A percentile compares a stretch with the other conserved stretches of the same genome.
Conservation (phyloP, 495 filamentous ascomycete genomes). For the Talaromyces liani region DNA sequence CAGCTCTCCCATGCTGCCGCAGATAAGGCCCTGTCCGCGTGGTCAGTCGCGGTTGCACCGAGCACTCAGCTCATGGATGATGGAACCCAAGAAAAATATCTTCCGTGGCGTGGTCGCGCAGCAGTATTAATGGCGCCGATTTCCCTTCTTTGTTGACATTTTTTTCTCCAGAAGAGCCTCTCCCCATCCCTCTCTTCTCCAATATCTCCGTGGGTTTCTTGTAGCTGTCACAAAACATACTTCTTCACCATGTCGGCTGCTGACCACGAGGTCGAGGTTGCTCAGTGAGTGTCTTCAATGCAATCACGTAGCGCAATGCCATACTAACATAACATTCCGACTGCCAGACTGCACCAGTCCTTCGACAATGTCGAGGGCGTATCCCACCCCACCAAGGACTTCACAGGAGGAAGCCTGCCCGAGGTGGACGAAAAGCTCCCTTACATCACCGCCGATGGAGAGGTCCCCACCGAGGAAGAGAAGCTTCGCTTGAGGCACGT, state of each 20-base stretch:
- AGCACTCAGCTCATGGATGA: neutral
- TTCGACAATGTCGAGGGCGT: constrained; percentile 22
- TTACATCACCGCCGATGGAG: constrained; percentile 32
- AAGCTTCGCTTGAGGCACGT: constrained; percentile 42
- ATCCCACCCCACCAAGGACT: constrained; percentile 1
- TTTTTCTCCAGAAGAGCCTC: neutral
- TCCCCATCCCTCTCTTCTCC: neutral
- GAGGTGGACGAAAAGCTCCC: constrained; percentile 28
- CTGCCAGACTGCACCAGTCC: constrained; percentile 14
- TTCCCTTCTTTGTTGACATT: neutral
- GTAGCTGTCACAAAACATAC: neutral
- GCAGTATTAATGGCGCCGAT: neutral
- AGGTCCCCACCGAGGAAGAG: constrained; percentile 50
- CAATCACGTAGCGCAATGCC: neutral
- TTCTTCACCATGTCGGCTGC: constrained; percentile 21
- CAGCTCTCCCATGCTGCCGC: neutral
- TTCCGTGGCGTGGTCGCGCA: neutral
- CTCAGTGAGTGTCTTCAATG: constrained; percentile 24
- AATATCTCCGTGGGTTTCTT: neutral
- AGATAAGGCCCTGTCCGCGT: neutral
- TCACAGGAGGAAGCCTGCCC: constrained; percentile 1
- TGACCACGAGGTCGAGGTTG: constrained; percentile 26
- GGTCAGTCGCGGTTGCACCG: neutral
- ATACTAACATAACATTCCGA: constrained; percentile 8
- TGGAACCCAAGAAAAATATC: neutral